Conservation (phyloP, 2,329 filamentous ascomycete species). For the Nemania sp. region DNA sequence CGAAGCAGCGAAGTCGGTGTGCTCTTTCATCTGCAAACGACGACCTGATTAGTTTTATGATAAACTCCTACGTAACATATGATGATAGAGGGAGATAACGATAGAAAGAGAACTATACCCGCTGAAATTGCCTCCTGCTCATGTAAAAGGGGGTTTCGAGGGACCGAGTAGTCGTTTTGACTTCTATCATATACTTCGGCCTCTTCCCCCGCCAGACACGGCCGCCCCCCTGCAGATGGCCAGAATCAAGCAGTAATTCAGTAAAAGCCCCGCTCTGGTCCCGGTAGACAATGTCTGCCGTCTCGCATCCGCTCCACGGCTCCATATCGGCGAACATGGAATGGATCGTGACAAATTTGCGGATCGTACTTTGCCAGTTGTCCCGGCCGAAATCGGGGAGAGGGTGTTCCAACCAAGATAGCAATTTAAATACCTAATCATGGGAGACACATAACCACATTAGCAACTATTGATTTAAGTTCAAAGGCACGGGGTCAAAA, state of each 20-base stretch:
- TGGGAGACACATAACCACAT: too few relatives aligned
- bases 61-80: too few relatives aligned
- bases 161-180: slow-evolving; percentile 60
- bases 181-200: slow-evolving; percentile 62
- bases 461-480: too few relatives aligned
- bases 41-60: too few relatives aligned
- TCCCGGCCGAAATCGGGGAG: slow-evolving; percentile 52
- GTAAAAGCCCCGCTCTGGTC: slow-evolving; percentile 55
- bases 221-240: slow-evolving; percentile 49
- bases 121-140: slow-evolving; percentile 58
- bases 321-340: slow-evolving; percentile 56
- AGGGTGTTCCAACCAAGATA: slow-evolving; percentile 49
- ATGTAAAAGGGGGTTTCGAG: slow-evolving; percentile 60
- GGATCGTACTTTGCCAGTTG: slow-evolving; percentile 65
- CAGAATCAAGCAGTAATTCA: slow-evolving; percentile 51
- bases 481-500: too few relatives aligned
- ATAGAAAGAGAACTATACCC: too few relatives aligned
- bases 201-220: slow-evolving; percentile 46
- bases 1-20: too few relatives aligned
- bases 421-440: slow-evolving; percentile 59
- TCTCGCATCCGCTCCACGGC: slow-evolving; percentile 58
- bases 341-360: slow-evolving; percentile 55
- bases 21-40: too few relatives aligned
- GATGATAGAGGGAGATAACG: too few relatives aligned
- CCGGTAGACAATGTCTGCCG: slow-evolving; percentile 60